Conservation (phyloP, 345 rosid species). For the Populus ilicifolia region DNA sequence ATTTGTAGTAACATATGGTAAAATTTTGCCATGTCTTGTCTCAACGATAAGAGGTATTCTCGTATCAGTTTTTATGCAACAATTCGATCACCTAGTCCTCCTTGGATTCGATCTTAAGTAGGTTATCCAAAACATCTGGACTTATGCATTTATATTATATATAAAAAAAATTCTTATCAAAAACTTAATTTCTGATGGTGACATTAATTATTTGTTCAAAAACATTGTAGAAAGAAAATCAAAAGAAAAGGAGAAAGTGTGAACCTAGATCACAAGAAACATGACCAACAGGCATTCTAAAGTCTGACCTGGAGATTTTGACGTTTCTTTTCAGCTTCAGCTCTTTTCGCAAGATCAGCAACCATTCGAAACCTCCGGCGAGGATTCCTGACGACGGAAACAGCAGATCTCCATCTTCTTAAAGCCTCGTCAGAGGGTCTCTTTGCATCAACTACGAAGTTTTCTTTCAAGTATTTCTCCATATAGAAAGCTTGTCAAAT, state of each 20-base stretch:
- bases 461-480: conserved; percentile 32
- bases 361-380: conserved; percentile 34
- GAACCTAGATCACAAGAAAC: not conserved
- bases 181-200: not conserved
- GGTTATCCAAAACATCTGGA: no score
- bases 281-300: not conserved
- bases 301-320: conserved; percentile 19
- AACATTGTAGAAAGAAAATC: no score
- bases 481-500: not conserved
- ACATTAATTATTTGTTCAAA: not conserved
- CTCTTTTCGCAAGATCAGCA: conserved; percentile 30
- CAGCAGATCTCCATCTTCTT: conserved; percentile 28
- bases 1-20: not conserved
- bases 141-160: no score
- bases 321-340: conserved; percentile 25
- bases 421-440: conserved; percentile 26
- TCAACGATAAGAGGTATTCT: no score
- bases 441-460: conserved; percentile 26
- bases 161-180: not conserved
- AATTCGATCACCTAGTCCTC: no score
- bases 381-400: conserved; percentile 31
- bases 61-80: no score
- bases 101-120: no score
- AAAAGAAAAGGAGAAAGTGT: not conserved
- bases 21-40: not conserved